These are phyloP conservation scores for Fusarium armeniacum DNA, from an alignment of 2,329 filamentous ascomycete species.

Conservation along the genomic window DNA sequence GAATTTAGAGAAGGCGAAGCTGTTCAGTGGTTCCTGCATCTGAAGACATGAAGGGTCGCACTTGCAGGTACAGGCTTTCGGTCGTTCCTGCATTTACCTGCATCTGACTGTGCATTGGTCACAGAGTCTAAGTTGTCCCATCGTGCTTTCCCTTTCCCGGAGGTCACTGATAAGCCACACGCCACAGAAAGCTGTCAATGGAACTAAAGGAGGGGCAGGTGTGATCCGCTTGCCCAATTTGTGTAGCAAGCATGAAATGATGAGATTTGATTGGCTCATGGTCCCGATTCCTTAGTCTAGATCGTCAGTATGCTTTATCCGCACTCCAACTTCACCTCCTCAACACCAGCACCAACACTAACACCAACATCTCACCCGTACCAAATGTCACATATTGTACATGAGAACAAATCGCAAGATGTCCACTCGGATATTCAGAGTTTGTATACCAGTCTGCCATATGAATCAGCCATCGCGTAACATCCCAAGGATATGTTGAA, in stretches of 20 bases:
- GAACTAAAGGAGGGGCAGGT: slow-evolving; percentile 20
- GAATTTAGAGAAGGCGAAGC: neutral
- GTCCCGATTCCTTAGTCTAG: slow-evolving; percentile 15
- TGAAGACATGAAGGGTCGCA: slow-evolving; percentile 4
- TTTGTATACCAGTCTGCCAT: neutral
- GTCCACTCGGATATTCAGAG: too few species aligned
- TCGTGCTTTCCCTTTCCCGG: slow-evolving; percentile 34
- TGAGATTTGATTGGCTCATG: slow-evolving; percentile 12
- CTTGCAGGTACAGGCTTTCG: slow-evolving; percentile 19
- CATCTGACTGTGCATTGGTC: slow-evolving; percentile 3
- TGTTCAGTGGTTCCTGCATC: neutral
- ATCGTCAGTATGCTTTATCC: slow-evolving; percentile 3
- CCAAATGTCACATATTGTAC: neutral
- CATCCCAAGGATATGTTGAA: neutral
- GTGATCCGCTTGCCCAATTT: slow-evolving; percentile 37
- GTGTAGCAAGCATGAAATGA: slow-evolving; percentile 14
- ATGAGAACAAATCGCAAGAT: neutral
- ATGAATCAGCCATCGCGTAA: neutral
- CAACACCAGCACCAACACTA: neutral
- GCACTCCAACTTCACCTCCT: slow-evolving; percentile 11
- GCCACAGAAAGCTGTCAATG: slow-evolving; percentile 32
- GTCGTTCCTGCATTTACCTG: slow-evolving; percentile 29
- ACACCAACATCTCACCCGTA: slow-evolving; percentile 12
- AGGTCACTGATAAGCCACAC: slow-evolving; percentile 30
- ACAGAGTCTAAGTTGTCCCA: neutral